Conservation (phyloP, 2,329 filamentous ascomycete genomes). For the Monilinia polystroma region DNA sequence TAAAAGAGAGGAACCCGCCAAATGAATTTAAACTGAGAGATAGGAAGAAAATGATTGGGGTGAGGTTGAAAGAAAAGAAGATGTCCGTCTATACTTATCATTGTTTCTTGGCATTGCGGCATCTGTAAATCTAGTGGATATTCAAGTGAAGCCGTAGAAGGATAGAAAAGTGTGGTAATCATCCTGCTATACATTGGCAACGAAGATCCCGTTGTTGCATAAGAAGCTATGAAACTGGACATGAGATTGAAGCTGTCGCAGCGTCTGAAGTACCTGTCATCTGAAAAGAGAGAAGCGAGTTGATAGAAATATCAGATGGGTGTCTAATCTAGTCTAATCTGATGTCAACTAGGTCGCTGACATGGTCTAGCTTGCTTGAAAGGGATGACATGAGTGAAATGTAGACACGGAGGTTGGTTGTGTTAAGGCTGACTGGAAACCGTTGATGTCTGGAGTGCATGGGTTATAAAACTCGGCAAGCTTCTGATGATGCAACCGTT, state of each 20-base stretch:
- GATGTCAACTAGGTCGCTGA: background rate
- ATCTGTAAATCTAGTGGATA: slow-evolving; percentile 21
- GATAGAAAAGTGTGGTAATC: slow-evolving; percentile 29
- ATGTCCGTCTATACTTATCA: slow-evolving; percentile 37
- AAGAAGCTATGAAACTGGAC: slow-evolving; percentile 37
- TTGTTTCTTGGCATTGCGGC: slow-evolving; percentile 36
- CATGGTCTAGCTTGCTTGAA: slow-evolving; percentile 21
- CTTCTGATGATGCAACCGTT: background rate
- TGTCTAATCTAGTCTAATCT: slow-evolving; percentile 27
- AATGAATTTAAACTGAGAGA: slow-evolving; percentile 28
- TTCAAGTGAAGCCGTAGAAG: slow-evolving; percentile 8
- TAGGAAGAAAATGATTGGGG: slow-evolving; percentile 29
- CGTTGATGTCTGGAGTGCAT: slow-evolving; percentile 27
- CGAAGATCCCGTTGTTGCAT: slow-evolving; percentile 39
- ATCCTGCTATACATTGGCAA: slow-evolving; percentile 33
- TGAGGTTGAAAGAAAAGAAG: slow-evolving; percentile 30
- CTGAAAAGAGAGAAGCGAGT: slow-evolving; percentile 32
- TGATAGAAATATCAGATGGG: slow-evolving; percentile 25
- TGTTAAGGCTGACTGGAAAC: slow-evolving; percentile 33
- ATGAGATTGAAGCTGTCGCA: slow-evolving; percentile 37
- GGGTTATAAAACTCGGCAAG: slow-evolving; percentile 33
- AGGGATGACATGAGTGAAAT: slow-evolving; percentile 11
- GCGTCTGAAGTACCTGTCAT: slow-evolving; percentile 28
- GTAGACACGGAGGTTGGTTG: slow-evolving; percentile 5
- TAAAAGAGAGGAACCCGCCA: slow-evolving; percentile 38